Base-by-base conservation (phyloP, 2,329 filamentous ascomycete species). In the Paecilomyces niveus region DNA sequence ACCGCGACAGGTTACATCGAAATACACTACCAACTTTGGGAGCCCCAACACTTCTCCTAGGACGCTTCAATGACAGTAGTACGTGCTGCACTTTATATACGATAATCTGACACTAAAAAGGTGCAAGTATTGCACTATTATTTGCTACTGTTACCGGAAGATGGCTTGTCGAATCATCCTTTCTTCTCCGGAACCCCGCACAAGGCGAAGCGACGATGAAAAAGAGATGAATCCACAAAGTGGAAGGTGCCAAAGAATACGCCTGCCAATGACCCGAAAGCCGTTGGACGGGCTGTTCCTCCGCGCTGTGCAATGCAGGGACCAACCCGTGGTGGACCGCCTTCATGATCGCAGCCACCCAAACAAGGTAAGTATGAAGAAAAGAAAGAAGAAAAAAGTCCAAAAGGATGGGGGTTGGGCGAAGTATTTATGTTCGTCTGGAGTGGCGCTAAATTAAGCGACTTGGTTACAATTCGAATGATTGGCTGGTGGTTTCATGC, bases 221-320 rank as follows among this genome's bases (percentile, higher is more conserved):
- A 77, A 77, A 67, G 70, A 54, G 60, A 61, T 18, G 54, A 26
- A 59, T 62, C 65, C 59, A 61, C 56, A 59, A 57, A 60, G 66
- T 69, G 65, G 70, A 67, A 68, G 67, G 73, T 72, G 78, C 74
- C 77, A 80, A 80, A 80, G 78, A 79, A 79, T 79, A 69, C 74
- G 74, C 76, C 73, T 73, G 70, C 73, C 71, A 76, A 74, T 75
- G 71, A 72, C 74, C 77, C 76, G 75, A 76, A 80, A 68, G 72
- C 76, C 75, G 73, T 77, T 79, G 75, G 76, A 77, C 72, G 69
- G 63, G 73, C 65, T 70, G 78, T 73, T 76, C 76, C 78, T 68
- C 80, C 80, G 74, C 80, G 79, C 66, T 82, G 80, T 83, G 80
- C 80, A 82, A 83, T 82, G 80, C 76, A 82, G 80, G 78, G 75